Evolutionary conservation across 2,329 filamentous ascomycete genomes (phyloP).

Genomic region (Lasiodiplodia sp.): DNA sequence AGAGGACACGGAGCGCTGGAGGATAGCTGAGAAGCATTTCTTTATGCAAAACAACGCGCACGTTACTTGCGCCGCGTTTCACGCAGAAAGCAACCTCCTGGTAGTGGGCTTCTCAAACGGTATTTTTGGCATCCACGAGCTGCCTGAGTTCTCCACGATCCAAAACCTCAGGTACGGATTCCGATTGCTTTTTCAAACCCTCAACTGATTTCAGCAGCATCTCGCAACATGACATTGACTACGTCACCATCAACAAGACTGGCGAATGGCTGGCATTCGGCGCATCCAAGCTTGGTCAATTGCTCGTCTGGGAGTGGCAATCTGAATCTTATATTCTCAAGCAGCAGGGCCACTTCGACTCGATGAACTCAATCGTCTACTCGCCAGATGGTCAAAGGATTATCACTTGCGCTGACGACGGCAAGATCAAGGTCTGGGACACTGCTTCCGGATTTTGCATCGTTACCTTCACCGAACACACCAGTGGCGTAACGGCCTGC

Average conservation of each 20-base stretch:
- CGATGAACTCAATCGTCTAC: conserved; percentile 92
- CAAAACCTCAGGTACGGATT: conserved; percentile 70
- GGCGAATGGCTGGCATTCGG: conserved; percentile 98
- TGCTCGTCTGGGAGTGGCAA: conserved; percentile 99
- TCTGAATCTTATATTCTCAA: conserved; percentile 99
- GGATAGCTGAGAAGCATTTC: conserved; percentile 88
- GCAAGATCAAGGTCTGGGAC: conserved; percentile 99
- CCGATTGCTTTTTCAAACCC: not conserved
- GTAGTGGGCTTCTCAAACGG: conserved; percentile 96
- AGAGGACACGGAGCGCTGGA: conserved; percentile 79
- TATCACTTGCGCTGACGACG: conserved; percentile 93
- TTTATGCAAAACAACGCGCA: conserved; percentile 91
- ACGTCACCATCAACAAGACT: conserved; percentile 89
- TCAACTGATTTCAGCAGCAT: conserved; percentile 67
- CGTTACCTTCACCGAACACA: conserved; percentile 97
- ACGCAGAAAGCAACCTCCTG: conserved; percentile 86
- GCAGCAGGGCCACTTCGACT: conserved; percentile 96
- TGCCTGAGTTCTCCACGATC: conserved; percentile 95
- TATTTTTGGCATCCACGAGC: conserved; percentile 90
- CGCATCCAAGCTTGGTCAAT: conserved; percentile 90
- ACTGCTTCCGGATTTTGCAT: conserved; percentile 96
- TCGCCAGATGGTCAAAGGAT: conserved; percentile 93
- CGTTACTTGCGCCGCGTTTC: conserved; percentile 89
- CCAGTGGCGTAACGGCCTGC: conserved; percentile 90
- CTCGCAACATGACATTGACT: conserved; percentile 95